Base-by-base conservation (phyloP, 2,329 filamentous ascomycete genomes). In the Polytolypa hystricis region DNA sequence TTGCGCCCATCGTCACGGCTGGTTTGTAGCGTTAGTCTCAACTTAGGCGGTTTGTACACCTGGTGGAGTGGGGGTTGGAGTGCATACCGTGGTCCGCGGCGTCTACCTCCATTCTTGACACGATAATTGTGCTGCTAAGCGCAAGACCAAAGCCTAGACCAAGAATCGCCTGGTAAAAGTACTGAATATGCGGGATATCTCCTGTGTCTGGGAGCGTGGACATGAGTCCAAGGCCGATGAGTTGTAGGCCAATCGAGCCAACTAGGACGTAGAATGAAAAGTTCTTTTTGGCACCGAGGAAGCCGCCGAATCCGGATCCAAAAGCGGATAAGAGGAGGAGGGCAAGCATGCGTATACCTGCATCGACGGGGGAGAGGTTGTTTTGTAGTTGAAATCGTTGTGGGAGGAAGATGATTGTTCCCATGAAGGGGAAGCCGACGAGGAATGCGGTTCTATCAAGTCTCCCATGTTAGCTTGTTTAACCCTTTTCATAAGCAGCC, bases 61-160 rank as follows among this genome's bases (percentile, higher is more conserved):
- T 25, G 39, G 17, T 14, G 17, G 18, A 18, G 18, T n/a, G n/a
- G n/a, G n/a, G n/a, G n/a, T n/a, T n/a, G n/a, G n/a, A n/a, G n/a
- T 26, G 39, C 47, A 39, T 33, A 57, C 52, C 49, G 36, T 53
- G 45, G 37, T 61, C 51, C 30, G 44, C 43, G 14, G 53, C 33
- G 2, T 47, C 39, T 10, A 56, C 49, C n/a, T 58, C 45, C 35
- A 60, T 33, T 14, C 46, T 51, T 25, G 51, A 53, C 20, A 56
- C 47, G 20, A 55, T 54, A 5, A 61, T 28, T 6, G 60, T 33
- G 3, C 54, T 16, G 47, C 48, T 29, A 56, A 52, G 9, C 41
- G 47, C 33, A 5, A 61, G 44, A 2, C 57, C 61, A 37, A 63
- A 57, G 1, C 61, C 59, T 14, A 59, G 50, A 6, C 57, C 61